phyloP scores from a whole-genome alignment of 148 eudicot genomes.

The Camellia lanceoleosa region DNA sequence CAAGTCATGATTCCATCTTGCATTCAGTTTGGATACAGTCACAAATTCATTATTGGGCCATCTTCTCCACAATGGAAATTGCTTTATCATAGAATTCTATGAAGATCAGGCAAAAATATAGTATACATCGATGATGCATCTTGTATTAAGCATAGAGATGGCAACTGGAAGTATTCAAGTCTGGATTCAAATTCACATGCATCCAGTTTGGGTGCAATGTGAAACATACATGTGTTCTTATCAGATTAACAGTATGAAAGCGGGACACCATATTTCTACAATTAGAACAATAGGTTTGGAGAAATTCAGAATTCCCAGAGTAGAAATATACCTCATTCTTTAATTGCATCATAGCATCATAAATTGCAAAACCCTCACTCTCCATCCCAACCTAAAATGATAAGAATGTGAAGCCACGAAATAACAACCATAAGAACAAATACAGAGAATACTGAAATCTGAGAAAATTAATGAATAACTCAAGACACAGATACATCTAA shows the following conservation, averaged over 20 bases:
- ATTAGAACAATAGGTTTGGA: not conserved
- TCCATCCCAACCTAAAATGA: constrained; percentile 74
- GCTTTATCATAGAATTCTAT: not conserved
- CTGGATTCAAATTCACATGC: not conserved
- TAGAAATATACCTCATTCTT: constrained; percentile 59
- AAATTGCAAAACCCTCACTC: constrained; percentile 88
- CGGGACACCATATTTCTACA: not conserved
- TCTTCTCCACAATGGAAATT: not conserved
- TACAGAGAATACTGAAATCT: not conserved
- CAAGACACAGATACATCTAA: not conserved
- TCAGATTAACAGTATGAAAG: not conserved
- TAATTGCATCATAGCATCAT: constrained; percentile 84
- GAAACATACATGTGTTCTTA: not conserved
- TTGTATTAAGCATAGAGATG: not conserved
- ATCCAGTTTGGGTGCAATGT: not conserved
- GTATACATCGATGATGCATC: not conserved
- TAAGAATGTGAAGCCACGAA: constrained; percentile 10
- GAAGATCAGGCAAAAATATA: not conserved
- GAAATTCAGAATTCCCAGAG: not conserved
- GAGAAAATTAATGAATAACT: not conserved
- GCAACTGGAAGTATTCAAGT: not conserved
- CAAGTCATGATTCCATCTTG: not conserved
- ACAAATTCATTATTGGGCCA: not conserved
- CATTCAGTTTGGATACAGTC: not conserved
- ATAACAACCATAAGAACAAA: not conserved